Base-by-base conservation (phyloP, 371 early-diverging fungal species). In the Actinomortierella wolfii region DNA sequence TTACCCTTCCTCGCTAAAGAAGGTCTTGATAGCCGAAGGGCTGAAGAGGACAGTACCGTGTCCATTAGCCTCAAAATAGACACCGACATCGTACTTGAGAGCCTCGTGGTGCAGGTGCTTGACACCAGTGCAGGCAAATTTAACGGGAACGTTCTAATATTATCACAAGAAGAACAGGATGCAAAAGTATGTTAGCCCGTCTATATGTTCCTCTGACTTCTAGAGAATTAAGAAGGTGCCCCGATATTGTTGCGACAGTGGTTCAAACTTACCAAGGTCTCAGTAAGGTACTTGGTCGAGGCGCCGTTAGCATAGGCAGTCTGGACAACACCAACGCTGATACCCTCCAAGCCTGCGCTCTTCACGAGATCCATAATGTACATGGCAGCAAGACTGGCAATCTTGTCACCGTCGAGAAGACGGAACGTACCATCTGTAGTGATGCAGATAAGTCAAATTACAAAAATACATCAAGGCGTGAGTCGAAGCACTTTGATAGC, bases 31-130 rank as follows among this genome's bases (percentile, higher is more conserved):
- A 14, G 96, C 94, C 20, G 77, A 80, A 51, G 88, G 79, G 76
- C 94, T 96, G 81, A 99, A 99, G 56, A 95, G 86, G 34, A 99
- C 94, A 20, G 99, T 98, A 51, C 99, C 99, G 78, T 99, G 99
- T 53, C 99, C 99, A 66, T 99, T 99, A 41, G 99, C 99, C 80
- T 99, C 99, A 90, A 99, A 99, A 85, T 99, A 99, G 44, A 99
- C 96, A 69, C 99, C 99, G 61, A 99, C 90, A 79, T 96, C 97
- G 80, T 93, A 99, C 64, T 93, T 89, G 71, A 92, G 89, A 43
- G 99, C 99, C 76, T 95, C 96, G 76, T 95, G 97, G 67, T 99
- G 98, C 76, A 99, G 87, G 82, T 99, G 96, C 87, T 99, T 99
- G 59, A 99, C 99, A 65, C 99, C 99, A 23, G 99, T 99, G 41